Evolutionary conservation across 129 eudicot species (phyloP).

Genomic region (Logfia minima): DNA sequence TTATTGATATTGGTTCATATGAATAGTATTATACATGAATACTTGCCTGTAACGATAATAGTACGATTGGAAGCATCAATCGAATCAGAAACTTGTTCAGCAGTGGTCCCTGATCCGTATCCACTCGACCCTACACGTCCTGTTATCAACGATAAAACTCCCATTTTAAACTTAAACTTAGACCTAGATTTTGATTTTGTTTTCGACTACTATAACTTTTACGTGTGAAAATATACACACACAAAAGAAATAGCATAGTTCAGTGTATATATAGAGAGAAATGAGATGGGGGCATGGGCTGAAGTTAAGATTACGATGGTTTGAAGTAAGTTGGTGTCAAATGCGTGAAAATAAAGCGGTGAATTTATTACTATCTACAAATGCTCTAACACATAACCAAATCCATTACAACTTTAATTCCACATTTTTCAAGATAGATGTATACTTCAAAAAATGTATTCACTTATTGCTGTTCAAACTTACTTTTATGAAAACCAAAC

Average conservation of each 20-base stretch:
- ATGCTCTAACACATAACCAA: slow-evolving; percentile 11
- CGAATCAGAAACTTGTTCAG: slow-evolving; percentile 62
- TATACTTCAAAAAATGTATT: too few species aligned
- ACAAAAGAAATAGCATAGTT: not conserved
- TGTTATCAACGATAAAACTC: slow-evolving; percentile 56
- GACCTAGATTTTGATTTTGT: not conserved
- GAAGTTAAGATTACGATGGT: not conserved
- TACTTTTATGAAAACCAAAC: not conserved
- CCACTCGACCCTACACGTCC: slow-evolving; percentile 76
- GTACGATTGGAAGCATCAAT: slow-evolving; percentile 69
- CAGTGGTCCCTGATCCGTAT: slow-evolving; percentile 84
- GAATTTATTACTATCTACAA: slow-evolving; percentile 30
- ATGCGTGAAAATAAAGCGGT: slow-evolving; percentile 32
- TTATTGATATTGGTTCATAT: not conserved
- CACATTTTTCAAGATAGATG: not conserved
- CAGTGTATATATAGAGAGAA: not conserved
- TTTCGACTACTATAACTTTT: not conserved
- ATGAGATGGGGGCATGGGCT: slow-evolving; percentile 1
- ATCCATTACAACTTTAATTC: not conserved
- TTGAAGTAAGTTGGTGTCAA: slow-evolving; percentile 27
- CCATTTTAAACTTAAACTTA: slow-evolving; percentile 20
- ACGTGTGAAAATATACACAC: not conserved
- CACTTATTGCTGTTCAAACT: not conserved
- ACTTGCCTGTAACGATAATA: slow-evolving; percentile 64
- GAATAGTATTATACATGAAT: not conserved